Evolutionary conservation across 179 eudicot species (phyloP).

Genomic region (Spinacia oleracea): DNA sequence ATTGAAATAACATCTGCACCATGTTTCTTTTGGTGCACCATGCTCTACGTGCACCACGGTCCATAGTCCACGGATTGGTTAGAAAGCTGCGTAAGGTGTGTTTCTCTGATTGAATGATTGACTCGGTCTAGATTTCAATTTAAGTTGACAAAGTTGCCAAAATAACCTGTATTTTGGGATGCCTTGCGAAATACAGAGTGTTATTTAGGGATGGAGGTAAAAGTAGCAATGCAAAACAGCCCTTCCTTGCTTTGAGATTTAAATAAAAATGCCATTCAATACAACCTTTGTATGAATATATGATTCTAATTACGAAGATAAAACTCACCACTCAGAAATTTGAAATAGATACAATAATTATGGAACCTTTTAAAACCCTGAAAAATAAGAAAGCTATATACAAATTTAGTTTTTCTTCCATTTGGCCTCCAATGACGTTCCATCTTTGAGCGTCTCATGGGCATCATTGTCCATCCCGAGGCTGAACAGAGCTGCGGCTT

Average conservation of each 20-base stretch:
- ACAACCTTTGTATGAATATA: slow-evolving; percentile 26
- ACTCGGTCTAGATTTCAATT: too few relatives aligned
- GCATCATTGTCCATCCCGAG: slow-evolving; percentile 92
- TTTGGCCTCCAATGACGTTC: slow-evolving; percentile 64
- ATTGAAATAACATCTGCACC: too few relatives aligned
- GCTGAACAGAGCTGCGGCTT: slow-evolving; percentile 76
- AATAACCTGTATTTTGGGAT: too few relatives aligned
- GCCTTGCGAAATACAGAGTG: background rate
- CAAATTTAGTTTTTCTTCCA: slow-evolving; percentile 54
- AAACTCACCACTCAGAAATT: slow-evolving; percentile 27
- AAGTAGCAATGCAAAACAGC: background rate
- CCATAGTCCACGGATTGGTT: too few relatives aligned
- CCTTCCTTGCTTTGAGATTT: slow-evolving; percentile 21
- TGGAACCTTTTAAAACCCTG: slow-evolving; percentile 24
- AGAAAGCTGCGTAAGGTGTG: too few relatives aligned
- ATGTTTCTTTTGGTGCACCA: too few relatives aligned
- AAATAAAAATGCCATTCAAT: slow-evolving; percentile 24
- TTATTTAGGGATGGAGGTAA: background rate
- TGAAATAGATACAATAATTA: slow-evolving; percentile 33
- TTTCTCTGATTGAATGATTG: too few relatives aligned
- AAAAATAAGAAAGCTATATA: slow-evolving; percentile 34
- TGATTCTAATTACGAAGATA: slow-evolving; percentile 29
- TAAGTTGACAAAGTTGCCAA: too few relatives aligned
- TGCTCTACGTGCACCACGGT: too few relatives aligned
- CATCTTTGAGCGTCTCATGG: slow-evolving; percentile 72